phyloP scores from a whole-genome alignment of 2,329 filamentous ascomycete genomes.

The Monilinia vaccinii-corymbosi region DNA sequence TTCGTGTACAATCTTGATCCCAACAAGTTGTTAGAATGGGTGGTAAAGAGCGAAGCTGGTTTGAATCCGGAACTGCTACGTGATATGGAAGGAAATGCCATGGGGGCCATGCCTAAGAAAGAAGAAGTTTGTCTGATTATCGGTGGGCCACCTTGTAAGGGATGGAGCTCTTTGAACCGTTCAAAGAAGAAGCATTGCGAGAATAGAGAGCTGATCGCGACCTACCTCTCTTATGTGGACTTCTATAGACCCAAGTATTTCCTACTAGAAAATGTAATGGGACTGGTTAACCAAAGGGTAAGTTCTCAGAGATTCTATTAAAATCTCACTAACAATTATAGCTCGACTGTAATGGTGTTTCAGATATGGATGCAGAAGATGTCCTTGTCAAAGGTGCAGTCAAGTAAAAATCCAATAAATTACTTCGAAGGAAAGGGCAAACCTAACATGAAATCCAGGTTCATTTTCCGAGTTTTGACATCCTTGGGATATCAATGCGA shows the following conservation, averaged over 20 bases:
- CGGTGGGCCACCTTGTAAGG: conserved; percentile 17
- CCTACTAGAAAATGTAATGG: conserved; percentile 22
- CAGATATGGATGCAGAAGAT: neutral
- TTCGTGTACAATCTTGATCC: conserved; percentile 8
- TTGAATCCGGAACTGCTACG: neutral
- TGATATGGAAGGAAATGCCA: neutral
- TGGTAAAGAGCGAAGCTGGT: neutral
- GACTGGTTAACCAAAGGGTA: conserved; percentile 10
- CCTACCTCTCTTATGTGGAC: conserved; percentile 18
- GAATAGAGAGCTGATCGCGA: conserved; percentile 18
- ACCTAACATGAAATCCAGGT: conserved; percentile 4
- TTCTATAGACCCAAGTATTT: conserved; percentile 22
- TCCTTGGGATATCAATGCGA: conserved; percentile 20
- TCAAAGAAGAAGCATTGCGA: conserved; percentile 11
- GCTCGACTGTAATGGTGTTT: neutral
- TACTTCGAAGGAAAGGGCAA: neutral
- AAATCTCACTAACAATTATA: neutral
- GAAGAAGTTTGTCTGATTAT: conserved; percentile 13
- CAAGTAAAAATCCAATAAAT: neutral
- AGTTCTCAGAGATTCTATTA: neutral
- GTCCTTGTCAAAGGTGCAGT: conserved; percentile 2
- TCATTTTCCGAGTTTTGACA: conserved; percentile 17
- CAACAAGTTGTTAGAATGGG: conserved; percentile 1
- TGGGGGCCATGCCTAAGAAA: conserved; percentile 9
- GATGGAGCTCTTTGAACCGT: conserved; percentile 14